These are phyloP conservation scores for Suillus cothurnatus DNA, from an alignment of 768 basidiomycete species.

Conservation along the genomic window DNA sequence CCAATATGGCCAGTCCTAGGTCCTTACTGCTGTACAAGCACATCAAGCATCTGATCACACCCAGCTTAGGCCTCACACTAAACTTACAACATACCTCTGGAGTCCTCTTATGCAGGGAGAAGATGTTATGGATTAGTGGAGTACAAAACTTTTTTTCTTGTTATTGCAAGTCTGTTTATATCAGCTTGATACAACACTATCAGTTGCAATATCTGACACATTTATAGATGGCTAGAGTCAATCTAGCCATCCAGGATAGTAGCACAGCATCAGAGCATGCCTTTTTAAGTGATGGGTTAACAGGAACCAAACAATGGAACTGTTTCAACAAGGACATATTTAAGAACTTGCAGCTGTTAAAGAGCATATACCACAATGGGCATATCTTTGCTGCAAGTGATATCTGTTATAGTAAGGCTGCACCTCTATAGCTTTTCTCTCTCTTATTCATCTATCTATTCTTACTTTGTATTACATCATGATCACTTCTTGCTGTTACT, in stretches of 20 bases:
- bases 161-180: conserved; percentile 3
- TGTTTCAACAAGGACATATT: conserved; percentile 26
- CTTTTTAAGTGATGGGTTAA: conserved; percentile 32
- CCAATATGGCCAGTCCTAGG: background rate
- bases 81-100: conserved; percentile 4
- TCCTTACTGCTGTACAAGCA: conserved; percentile 5
- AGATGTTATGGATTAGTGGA: conserved; percentile 10
- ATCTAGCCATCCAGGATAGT: conserved; percentile 29
- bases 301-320: conserved; percentile 21
- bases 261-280: conserved; percentile 26
- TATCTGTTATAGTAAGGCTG: too few species aligned
- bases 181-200: conserved; percentile 2
- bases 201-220: conserved; percentile 20
- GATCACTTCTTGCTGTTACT: too few species aligned
- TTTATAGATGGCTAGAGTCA: conserved; percentile 17
- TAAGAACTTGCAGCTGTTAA: conserved; percentile 22
- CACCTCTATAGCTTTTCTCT: too few species aligned
- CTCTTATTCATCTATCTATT: too few species aligned
- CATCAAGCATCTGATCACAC: background rate
- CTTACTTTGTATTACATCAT: too few species aligned
- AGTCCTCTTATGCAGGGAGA: conserved; percentile 6
- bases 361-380: conserved; percentile 31
- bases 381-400: conserved; percentile 23
- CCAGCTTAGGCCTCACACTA: background rate
- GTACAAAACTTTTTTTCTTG: conserved; percentile 6